Base-by-base conservation (phyloP, 2,329 filamentous ascomycete genomes). In the Alternaria viburni region DNA sequence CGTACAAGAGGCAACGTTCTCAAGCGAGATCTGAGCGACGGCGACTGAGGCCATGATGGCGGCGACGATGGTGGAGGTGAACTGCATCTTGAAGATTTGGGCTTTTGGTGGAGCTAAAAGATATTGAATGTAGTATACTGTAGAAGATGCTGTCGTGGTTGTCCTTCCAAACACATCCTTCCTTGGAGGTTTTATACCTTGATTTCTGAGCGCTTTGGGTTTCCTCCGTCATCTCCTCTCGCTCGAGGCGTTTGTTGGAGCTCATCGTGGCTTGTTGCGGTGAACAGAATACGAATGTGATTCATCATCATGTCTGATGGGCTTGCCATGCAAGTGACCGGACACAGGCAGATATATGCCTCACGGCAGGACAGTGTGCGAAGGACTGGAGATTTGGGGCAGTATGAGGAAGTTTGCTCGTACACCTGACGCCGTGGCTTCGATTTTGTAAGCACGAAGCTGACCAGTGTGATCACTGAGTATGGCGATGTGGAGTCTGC, bases 1-100 rank as follows among this genome's bases (percentile, higher is more conserved):
- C 60, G 25, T 26, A 62, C 60, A 62, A 26, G 56, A 54, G 5
- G 60, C 60, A 13, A 62, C 25, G 13, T 62, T 62, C 23, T 59
- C 60, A 12, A 62, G 30, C 17, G 46, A 17, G 5, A 54, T 41
- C 49, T 62, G 59, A 25, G 59, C 59, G 26, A 26, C n/a, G 8
- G 60, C 49, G n/a, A 55, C 43, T 9, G 56, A 49, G 25, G 56
- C 56, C 56, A 62, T 47, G 15, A 62, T 49, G 50, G 60, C 49
- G 56, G 25, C 60, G 26, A 57, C 30, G 25, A 62, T 44, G n/a
- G 56, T 23, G 44, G 56, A 10, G 26, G 56, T 32, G 56, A 62
- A 62, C 8, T 54, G 50, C 60, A 62, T 62, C n/a, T 59, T 59
- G 21, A 25, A 7, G 36, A 44, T 54, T 28, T 32, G 32, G 9